A percentile compares a stretch with the other conserved stretches of the same genome.
Evolutionary conservation across 176 grass and related monocot genomes (phyloP).

Genomic region (Triticum urartu): DNA sequence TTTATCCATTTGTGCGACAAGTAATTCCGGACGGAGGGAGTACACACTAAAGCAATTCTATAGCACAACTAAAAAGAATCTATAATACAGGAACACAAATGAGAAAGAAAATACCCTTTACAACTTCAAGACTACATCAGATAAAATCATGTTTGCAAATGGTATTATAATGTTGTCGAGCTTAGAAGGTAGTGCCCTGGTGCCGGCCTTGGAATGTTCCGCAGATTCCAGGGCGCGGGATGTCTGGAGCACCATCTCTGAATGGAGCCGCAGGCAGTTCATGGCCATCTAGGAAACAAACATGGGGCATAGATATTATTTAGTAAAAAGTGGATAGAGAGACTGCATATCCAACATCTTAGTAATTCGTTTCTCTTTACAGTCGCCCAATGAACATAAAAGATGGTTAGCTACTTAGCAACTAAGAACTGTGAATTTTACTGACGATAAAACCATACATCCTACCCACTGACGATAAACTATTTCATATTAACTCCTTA

Average conservation of each 20-base stretch:
- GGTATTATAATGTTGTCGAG: conserved; percentile 79
- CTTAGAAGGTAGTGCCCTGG: conserved; percentile 43
- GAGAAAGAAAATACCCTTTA: neutral
- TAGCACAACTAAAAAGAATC: no score
- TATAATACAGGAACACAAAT: no score
- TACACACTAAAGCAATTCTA: no score
- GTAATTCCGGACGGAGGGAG: no score
- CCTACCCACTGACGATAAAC: no score
- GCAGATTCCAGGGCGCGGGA: conserved; percentile 75
- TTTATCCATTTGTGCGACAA: no score
- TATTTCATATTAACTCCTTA: neutral
- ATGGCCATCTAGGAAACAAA: conserved; percentile 74
- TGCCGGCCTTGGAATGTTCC: conserved; percentile 36
- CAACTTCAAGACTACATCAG: neutral
- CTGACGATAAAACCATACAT: no score
- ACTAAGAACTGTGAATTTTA: neutral
- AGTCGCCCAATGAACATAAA: neutral
- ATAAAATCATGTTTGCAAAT: conserved; percentile 68
- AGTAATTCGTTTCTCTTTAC: neutral
- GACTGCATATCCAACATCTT: neutral
- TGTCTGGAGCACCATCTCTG: conserved; percentile 87
- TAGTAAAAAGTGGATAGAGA: neutral
- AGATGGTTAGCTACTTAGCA: neutral
- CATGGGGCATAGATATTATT: neutral
- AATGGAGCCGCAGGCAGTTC: conserved; percentile 84